phyloP scores from a whole-genome alignment of 805 yeast species.

The Monosporozyma siamensis region DNA sequence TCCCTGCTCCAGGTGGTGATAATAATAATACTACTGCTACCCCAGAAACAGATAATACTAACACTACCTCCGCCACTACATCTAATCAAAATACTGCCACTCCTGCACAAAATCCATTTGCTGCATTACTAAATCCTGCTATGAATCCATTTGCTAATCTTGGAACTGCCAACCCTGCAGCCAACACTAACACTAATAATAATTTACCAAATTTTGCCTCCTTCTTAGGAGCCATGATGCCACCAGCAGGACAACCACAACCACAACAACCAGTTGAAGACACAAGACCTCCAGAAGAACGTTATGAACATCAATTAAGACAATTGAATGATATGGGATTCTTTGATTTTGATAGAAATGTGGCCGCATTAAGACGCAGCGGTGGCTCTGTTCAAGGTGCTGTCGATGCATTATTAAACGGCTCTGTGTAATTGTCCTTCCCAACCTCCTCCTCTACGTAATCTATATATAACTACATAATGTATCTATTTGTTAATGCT shows the following conservation, averaged over 20 bases:
- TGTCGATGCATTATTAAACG: conserved; percentile 70
- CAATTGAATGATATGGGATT: conserved; percentile 81
- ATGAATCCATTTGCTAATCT: conserved; percentile 34
- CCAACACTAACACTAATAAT: no score
- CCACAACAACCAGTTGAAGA: conserved; percentile 33
- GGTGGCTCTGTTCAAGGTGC: conserved; percentile 99
- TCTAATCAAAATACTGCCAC: conserved; percentile 14
- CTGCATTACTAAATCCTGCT: conserved; percentile 33
- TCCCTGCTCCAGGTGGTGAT: conserved; percentile 44
- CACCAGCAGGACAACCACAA: conserved; percentile 9
- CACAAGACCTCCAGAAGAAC: conserved; percentile 70
- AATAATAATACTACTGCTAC: conserved; percentile 22
- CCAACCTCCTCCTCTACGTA: no score
- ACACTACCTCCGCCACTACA: conserved; percentile 7
- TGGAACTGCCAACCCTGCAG: conserved; percentile 17
- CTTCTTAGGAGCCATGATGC: conserved; percentile 35
- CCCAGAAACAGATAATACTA: conserved; percentile 12
- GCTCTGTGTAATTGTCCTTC: conserved; percentile 42
- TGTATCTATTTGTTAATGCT: no score
- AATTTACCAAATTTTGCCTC: conserved; percentile 33
- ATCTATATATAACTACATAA: no score
- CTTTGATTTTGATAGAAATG: conserved; percentile 84
- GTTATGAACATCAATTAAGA: conserved; percentile 60
- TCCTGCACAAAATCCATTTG: conserved; percentile 40
- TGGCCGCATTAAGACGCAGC: conserved; percentile 82